Base-by-base conservation (phyloP, 345 rosid genomes). In the Syzygium aqueum region DNA sequence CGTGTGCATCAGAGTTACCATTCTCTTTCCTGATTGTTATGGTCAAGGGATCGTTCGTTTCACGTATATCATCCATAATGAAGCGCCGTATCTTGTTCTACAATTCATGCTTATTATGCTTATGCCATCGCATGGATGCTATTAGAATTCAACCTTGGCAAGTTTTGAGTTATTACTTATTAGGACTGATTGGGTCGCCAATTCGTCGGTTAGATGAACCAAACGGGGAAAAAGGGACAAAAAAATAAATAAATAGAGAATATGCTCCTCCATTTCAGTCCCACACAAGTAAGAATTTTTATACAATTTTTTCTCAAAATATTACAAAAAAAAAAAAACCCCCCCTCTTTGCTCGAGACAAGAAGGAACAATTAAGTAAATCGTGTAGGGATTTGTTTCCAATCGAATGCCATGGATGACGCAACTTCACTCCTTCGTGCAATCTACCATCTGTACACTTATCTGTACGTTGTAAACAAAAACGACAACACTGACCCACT, bases 261-360 rank as follows among this genome's bases (percentile, higher is more conserved):
- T 33, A 8, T 73, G 43, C 46, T 67, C 12, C 17, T 33, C 43
- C 78, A 67, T 16, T 67, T 30, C 78, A 67, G 21, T 30, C 78
- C 78, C 46, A 67, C 78, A 67, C 78, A 33, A 67, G 2, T 33
- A 73, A 73, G 14, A 9, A 73, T 33, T 73, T 73, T 19, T 19
- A 73, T 73, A 19, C 4, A 19, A 33, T 33, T 73, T 73, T 67
- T 22, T 33, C 11, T 59, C 13, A 27, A 33, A 19, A 8, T 33
- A 3, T 52, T 19, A 1, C 25, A 3, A 56, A 56, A 56, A 22
- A 8, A 22, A 7, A 3, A 2, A 28, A 3, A 0, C 3, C 6
- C 3, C 4, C 61, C 61, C n/a, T 22, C 9, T 67, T 33, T 2
- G 80, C 25, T 73, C 23, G 1, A 33, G 19, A 19, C 25, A 33